Base-by-base conservation (phyloP, 2,329 filamentous ascomycete genomes). In the Ascomycota sp. region DNA sequence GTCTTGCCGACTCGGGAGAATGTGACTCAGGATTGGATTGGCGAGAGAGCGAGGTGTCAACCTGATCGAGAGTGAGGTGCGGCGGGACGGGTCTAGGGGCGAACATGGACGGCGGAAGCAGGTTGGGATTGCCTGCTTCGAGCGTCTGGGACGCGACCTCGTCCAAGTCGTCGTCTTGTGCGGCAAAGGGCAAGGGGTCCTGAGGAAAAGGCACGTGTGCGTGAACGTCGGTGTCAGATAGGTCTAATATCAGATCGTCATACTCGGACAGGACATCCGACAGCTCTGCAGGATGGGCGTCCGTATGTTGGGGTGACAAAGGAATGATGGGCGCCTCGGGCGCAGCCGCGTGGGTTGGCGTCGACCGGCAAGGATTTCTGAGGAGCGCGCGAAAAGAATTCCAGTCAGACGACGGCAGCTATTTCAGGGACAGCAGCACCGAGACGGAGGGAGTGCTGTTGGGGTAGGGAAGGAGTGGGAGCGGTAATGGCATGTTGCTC, bases 31-130 rank as follows among this genome's bases (percentile, higher is more conserved):
- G 36, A 30, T 40, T 37, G 26, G 39, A 39, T 33, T 40, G 35
- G 21, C 34, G 37, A 20, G 38, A 32, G 24, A 42, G 34, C 30
- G 45, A 42, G 29, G 41, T 42, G 36, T 56, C 52, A 42, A 55
- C 48, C 34, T 50, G 50, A 36, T 56, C 54, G 35, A 70, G 54
- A 37, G 53, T 59, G 25, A 69, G 56, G 38, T 68, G 62, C 35
- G 60, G 63, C 41, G 62, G 64, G 34, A 56, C 52, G 29, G 55
- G 47, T 45, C 63, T 68, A 27, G 60, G 55, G 29, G 55, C 47
- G 43, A 57, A 55, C 44, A 65, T 52, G 42, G 61, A 61, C 7
- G 32, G 30, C 52, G 64, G 59, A 44, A 49, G 48, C 40, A 44
- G 41, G 41, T 43, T 46, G 41, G 42, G 43, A 47, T 53, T 50